Evolutionary conservation across 1,284 basidiomycete genomes (phyloP), one percentile per base, ranked within the genome.

Genomic region (Cryptococcus sp.): DNA sequence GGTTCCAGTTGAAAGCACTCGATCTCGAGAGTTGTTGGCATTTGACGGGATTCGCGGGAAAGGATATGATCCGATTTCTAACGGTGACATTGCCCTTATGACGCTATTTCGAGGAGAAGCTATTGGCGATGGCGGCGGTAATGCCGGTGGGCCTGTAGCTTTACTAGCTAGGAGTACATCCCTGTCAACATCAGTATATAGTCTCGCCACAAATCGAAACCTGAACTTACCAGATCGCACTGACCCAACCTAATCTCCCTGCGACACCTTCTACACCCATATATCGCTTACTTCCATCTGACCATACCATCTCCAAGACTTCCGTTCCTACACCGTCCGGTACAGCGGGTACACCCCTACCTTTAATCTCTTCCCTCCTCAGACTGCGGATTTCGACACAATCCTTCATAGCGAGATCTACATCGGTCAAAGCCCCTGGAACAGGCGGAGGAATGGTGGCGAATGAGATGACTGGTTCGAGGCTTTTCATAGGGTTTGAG

Each of bases 251-350:
- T 7, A 72, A 50, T 14, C 71, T 55, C 3, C 71, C 70, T 3
- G 59, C 64, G 3, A 72, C 65, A 14, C 70, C 71, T 47, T 76
- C 72, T 0, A 76, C 70, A 0, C 68, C 72, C 3, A 74, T 53
- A 59, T 74, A 73, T 33, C 67, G 56, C 59, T 64, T 71, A 15
- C 53, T 59, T 1, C 70, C 69, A 50, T 73, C 68, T 13, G 50
- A 52, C 60, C 72, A 74, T 2, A 64, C 60, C 57, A 76, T 62
- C 53, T 73, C 71, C 32, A 76, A 55, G 0, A 74, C 67, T 52
- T 74, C 71, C 7, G 68, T 68, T 30, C 66, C 68, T 5, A 64
- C 64, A 6, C 66, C 68, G 33, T 72, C 67, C 0, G 73, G 73
- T 0, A 62, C 62, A 8, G 61, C 51, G 10, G 72, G 73, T 1